Conservation (phyloP, 768 basidiomycete species). For the Lactifluus piperatus region DNA sequence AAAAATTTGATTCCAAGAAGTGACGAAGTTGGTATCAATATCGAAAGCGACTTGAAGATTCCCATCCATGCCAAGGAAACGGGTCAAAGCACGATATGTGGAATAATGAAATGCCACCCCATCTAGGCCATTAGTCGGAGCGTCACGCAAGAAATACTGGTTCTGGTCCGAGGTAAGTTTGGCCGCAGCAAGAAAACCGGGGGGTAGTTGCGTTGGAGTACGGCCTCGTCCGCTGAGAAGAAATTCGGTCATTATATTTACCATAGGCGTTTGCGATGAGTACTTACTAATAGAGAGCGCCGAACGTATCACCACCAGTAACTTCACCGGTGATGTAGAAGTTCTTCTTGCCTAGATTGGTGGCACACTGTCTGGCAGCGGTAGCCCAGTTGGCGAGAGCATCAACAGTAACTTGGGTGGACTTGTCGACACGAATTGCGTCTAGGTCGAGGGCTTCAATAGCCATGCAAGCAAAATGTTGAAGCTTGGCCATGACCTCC, state of each 20-base stretch:
- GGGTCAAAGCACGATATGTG: constrained; percentile 74
- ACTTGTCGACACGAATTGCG: constrained; percentile 92
- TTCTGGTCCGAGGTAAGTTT: constrained; percentile 51
- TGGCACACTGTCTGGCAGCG: constrained; percentile 67
- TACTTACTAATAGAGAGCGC: constrained; percentile 72
- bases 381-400: constrained; percentile 72
- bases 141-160: constrained; percentile 74
- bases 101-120: constrained; percentile 90
- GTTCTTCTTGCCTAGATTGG: constrained; percentile 64
- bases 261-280: background rate
- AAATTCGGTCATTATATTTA: background rate
- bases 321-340: constrained; percentile 92
- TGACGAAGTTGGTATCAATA: constrained; percentile 71
- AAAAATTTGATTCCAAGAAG: constrained; percentile 89
- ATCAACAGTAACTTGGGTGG: constrained; percentile 83
- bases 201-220: constrained; percentile 60
- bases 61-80: constrained; percentile 94
- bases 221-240: constrained; percentile 73
- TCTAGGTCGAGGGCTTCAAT: constrained; percentile 87
- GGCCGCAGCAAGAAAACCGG: constrained; percentile 59
- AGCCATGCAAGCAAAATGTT: constrained; percentile 74
- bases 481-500: constrained; percentile 66
- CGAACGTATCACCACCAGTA: constrained; percentile 89
- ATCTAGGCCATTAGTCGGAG: constrained; percentile 56
- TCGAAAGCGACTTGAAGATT: constrained; percentile 89